These are phyloP conservation scores for Coelastrella sp. DNA, from an alignment of 139 green algal genomes.

Conservation along the genomic window DNA sequence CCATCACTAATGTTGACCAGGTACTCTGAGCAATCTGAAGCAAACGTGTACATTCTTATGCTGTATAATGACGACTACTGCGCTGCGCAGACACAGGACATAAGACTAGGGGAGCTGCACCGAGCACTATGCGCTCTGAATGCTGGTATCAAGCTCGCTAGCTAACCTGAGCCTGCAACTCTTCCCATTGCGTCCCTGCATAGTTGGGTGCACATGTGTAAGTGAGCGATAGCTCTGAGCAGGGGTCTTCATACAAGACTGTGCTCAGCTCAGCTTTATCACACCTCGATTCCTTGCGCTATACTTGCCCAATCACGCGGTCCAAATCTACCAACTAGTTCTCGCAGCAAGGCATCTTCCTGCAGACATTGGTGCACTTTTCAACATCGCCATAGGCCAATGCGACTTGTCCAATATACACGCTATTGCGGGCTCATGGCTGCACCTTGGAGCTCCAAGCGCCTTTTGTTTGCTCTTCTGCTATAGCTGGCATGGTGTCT, in stretches of 20 bases:
- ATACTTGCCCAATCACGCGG: slow-evolving; percentile 85
- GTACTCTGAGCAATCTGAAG: too few species aligned
- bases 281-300: slow-evolving; percentile 72
- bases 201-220: too few species aligned
- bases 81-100: too few species aligned
- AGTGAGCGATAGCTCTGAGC: too few species aligned
- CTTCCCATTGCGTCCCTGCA: slow-evolving; percentile 81
- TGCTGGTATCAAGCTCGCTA: background rate
- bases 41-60: too few species aligned
- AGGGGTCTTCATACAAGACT: too few species aligned
- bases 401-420: too few species aligned
- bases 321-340: slow-evolving; percentile 68
- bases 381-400: too few species aligned
- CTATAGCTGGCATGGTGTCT: background rate
- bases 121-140: background rate
- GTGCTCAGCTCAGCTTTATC: background rate
- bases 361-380: slow-evolving; percentile 49
- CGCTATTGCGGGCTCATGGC: background rate
- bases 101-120: too few species aligned
- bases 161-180: slow-evolving; percentile 80
- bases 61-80: too few species aligned
- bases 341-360: slow-evolving; percentile 71
- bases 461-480: slow-evolving; percentile 72
- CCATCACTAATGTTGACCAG: too few species aligned
- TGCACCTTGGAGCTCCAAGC: slow-evolving; percentile 75